phyloP scores from a whole-genome alignment of 148 eudicot species.

The Chenopodium quinoa region DNA sequence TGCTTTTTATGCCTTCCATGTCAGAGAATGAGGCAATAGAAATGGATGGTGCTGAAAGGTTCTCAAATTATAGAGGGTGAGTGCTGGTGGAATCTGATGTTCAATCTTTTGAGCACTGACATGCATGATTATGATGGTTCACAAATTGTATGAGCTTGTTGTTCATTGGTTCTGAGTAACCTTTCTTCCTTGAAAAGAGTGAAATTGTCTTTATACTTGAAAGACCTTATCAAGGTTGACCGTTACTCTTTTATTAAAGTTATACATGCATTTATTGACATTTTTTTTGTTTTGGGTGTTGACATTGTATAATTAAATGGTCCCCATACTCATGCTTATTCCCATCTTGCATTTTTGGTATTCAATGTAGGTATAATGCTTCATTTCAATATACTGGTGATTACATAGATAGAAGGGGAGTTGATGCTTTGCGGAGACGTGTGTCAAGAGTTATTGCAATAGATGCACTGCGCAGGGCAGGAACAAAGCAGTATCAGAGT shows the following conservation, averaged over 20 bases:
- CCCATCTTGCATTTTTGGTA: background rate
- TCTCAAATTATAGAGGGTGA: conserved; percentile 67
- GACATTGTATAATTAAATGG: no score
- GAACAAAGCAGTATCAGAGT: conserved; percentile 51
- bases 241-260: no score
- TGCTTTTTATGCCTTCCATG: conserved; percentile 86
- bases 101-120: background rate
- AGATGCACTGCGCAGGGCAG: conserved; percentile 66
- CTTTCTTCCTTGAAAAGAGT: no score
- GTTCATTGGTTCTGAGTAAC: no score
- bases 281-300: no score
- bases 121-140: background rate
- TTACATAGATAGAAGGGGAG: conserved; percentile 43
- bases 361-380: conserved; percentile 49
- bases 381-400: conserved; percentile 69
- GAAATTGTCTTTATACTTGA: no score
- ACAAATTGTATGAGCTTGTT: no score
- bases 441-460: conserved; percentile 66
- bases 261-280: no score
- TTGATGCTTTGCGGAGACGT: conserved; percentile 59
- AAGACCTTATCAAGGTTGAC: no score
- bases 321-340: background rate
- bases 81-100: conserved; percentile 21
- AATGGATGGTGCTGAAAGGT: conserved; percentile 73
- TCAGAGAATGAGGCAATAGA: conserved; percentile 85